These are phyloP conservation scores for Austroboletus festivus DNA, from an alignment of 768 basidiomycete species.

Conservation along the genomic window DNA sequence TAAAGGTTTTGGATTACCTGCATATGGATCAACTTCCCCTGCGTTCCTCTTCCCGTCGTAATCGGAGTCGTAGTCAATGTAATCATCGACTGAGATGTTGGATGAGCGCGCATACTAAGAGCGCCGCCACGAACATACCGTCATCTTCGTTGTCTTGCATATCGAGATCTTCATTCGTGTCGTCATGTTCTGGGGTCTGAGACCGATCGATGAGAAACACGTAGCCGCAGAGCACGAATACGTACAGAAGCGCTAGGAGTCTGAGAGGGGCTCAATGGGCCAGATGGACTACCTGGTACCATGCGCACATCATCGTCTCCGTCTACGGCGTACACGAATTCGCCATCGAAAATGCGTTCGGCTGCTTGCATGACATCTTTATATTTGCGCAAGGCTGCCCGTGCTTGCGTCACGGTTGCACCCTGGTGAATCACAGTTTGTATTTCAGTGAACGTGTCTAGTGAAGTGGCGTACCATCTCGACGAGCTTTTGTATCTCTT, in stretches of 20 bases:
- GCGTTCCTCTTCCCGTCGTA: conserved; percentile 48
- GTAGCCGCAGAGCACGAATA: background rate
- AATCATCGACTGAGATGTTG: conserved; percentile 46
- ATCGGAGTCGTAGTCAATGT: conserved; percentile 82
- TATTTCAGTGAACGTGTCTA: background rate
- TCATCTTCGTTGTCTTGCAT: conserved; percentile 52
- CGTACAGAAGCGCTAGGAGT: conserved; percentile 26
- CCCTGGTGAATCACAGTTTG: conserved; percentile 49
- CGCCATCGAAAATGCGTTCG: conserved; percentile 79
- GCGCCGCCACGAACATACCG: conserved; percentile 28
- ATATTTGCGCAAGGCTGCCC: conserved; percentile 74
- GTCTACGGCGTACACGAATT: conserved; percentile 69
- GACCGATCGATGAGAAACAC: conserved; percentile 1
- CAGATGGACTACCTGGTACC: conserved; percentile 27
- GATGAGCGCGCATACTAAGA: conserved; percentile 8
- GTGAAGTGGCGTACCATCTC: conserved; percentile 44
- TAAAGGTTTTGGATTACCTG: conserved; percentile 47
- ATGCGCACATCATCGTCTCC: conserved; percentile 51
- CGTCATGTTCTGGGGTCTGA: conserved; percentile 61
- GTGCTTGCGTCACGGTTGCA: conserved; percentile 76
- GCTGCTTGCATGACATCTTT: conserved; percentile 93
- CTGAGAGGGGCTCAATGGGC: conserved; percentile 28
- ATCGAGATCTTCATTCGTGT: conserved; percentile 47
- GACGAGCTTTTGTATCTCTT: conserved; percentile 57
- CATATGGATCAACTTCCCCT: conserved; percentile 82